Evolutionary conservation across 2,329 filamentous ascomycete species (phyloP).

Genomic region (Aspergillus piperis): DNA sequence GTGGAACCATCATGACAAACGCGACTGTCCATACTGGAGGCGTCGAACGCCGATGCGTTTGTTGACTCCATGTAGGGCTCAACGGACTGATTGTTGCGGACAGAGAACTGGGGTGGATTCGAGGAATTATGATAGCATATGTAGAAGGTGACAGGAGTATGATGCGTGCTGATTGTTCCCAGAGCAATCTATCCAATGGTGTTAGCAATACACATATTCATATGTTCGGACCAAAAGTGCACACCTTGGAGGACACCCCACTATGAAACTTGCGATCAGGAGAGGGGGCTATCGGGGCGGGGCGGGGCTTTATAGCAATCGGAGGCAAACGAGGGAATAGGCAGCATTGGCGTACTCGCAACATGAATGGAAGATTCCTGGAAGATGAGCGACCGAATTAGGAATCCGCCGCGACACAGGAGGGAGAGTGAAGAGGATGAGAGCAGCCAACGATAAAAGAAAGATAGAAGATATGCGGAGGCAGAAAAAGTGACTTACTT

Average conservation of each 20-base stretch:
- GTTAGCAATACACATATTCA: constrained; percentile 1
- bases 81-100: not conserved
- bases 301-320: not conserved
- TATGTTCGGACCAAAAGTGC: not conserved
- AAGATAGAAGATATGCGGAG: no score
- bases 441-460: no score
- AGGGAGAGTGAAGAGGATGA: not conserved
- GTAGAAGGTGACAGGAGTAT: not conserved
- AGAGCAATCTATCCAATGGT: not conserved
- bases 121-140: not conserved
- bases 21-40: constrained; percentile 9
- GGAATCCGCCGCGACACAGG: not conserved
- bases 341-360: constrained; percentile 5
- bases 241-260: constrained; percentile 21
- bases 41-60: not conserved
- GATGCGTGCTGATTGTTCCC: not conserved
- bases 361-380: not conserved
- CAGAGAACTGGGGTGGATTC: not conserved
- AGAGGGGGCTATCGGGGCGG: not conserved
- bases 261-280: constrained; percentile 18
- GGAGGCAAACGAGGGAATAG: not conserved
- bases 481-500: no score
- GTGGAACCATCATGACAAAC: not conserved
- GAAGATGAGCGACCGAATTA: not conserved
- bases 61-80: constrained; percentile 10